These are phyloP conservation scores for Backusella tuberculispora DNA, from an alignment of 192 early-diverging fungal species.

Conservation along the genomic window DNA sequence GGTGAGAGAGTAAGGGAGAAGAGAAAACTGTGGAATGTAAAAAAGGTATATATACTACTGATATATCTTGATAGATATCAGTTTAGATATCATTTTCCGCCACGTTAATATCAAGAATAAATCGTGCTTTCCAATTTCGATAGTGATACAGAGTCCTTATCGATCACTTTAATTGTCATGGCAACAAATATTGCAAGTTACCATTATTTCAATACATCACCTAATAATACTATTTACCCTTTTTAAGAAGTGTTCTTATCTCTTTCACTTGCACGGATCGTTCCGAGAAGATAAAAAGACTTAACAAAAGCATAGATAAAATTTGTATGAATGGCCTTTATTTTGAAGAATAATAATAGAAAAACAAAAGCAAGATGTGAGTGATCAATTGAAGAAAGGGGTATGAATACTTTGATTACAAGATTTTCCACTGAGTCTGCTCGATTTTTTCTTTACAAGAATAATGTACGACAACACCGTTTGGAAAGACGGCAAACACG, in stretches of 20 bases:
- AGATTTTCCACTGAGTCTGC: slow-evolving; percentile 39
- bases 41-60: background rate
- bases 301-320: background rate
- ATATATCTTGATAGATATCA: slow-evolving; percentile 5
- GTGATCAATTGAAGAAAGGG: background rate
- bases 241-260: slow-evolving; percentile 13
- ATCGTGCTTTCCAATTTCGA: slow-evolving; percentile 4
- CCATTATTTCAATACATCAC: background rate
- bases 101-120: background rate
- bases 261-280: slow-evolving; percentile 12
- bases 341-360: slow-evolving; percentile 14
- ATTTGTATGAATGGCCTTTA: slow-evolving; percentile 1
- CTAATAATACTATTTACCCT: background rate
- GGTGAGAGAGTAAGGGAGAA: background rate
- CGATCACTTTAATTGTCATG: slow-evolving; percentile 6
- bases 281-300: background rate
- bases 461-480: slow-evolving; percentile 75
- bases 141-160: slow-evolving; percentile 8
- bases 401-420: slow-evolving; percentile 12
- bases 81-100: slow-evolving; percentile 4
- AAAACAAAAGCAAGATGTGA: background rate
- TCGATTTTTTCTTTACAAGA: slow-evolving; percentile 67
- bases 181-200: background rate
- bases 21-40: background rate
- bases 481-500: slow-evolving; percentile 77